Evolutionary conservation across 768 basidiomycete genomes (phyloP), one percentile per base, ranked within the genome.

Genomic region (Leccinum pellstonianum): DNA sequence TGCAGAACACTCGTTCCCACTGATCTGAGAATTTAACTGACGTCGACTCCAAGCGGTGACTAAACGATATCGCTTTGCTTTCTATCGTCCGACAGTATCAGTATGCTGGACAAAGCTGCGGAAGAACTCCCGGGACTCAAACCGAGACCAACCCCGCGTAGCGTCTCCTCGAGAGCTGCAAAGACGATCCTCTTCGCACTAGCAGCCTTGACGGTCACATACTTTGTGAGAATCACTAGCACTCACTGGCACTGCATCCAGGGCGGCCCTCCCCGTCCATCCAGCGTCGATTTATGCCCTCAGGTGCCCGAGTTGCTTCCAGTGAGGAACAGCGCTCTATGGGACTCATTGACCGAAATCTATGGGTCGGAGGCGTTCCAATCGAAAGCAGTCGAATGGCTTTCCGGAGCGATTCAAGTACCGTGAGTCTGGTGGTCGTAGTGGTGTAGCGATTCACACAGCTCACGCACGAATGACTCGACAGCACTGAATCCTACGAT

Each of bases 401-500:
- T 80, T 35, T 71, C 69, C 15, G 75, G 75, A 31, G 75, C 80
- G 8, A 71, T 81, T 19, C 69, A 69, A 53, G 64, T 79, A 29
- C 85, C 63, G 77, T 79, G 59, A 70, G 75, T 73, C n/a, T 43
- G n/a, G 15, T 8, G 19, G 46, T 29, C n/a, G n/a, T 17, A 21
- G n/a, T 17, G 27, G 31, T 38, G 23, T 47, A 19, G 31, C 31
- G 54, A 33, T 9, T 25, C n/a, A 23, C 29, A 57, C 43, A 4
- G 49, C 58, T 64, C 37, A 66, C 51, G 41, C 38, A 59, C 37
- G 50, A 41, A 48, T 27, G 6, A 43, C 56, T 50, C 54, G 19
- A 55, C 51, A 84, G 83, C 25, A 85, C 83, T 14, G 81, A 82
- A 62, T 79, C 78, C 1, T 83, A 74, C 66, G 83, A 85, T 60